Conservation (phyloP, 352 stramenopile species). For the Phytophthora crassamura region DNA sequence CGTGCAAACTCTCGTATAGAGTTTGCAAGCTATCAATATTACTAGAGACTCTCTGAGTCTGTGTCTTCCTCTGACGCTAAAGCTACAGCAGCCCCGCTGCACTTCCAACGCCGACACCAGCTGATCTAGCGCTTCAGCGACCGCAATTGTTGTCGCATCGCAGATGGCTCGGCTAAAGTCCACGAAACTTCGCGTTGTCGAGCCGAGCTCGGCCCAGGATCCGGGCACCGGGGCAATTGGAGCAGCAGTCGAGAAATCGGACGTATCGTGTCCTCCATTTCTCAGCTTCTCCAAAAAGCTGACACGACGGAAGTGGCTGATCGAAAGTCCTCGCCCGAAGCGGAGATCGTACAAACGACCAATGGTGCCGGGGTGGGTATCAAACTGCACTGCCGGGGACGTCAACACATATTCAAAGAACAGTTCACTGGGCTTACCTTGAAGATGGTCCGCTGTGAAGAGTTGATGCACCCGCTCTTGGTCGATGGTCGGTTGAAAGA, state of each 20-base stretch:
- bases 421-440: slow-evolving; percentile 3
- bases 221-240: background rate
- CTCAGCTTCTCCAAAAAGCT: background rate
- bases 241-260: background rate
- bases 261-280: background rate
- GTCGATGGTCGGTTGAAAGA: background rate
- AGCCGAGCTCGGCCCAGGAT: background rate
- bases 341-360: background rate
- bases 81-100: too few species aligned
- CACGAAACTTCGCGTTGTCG: slow-evolving; percentile 1
- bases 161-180: background rate
- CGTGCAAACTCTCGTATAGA: too few species aligned
- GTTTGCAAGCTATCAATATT: too few species aligned
- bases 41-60: too few species aligned
- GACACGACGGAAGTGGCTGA: background rate
- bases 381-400: background rate
- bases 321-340: background rate
- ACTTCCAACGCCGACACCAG: background rate
- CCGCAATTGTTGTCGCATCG: background rate
- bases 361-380: background rate
- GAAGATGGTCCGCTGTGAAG: background rate
- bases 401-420: slow-evolving; percentile 1
- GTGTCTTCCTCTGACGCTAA: too few species aligned
- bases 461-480: background rate
- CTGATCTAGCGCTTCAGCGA: background rate